Evolutionary conservation across 139 green algal species (phyloP).

Genomic region (Microglena sp.): DNA sequence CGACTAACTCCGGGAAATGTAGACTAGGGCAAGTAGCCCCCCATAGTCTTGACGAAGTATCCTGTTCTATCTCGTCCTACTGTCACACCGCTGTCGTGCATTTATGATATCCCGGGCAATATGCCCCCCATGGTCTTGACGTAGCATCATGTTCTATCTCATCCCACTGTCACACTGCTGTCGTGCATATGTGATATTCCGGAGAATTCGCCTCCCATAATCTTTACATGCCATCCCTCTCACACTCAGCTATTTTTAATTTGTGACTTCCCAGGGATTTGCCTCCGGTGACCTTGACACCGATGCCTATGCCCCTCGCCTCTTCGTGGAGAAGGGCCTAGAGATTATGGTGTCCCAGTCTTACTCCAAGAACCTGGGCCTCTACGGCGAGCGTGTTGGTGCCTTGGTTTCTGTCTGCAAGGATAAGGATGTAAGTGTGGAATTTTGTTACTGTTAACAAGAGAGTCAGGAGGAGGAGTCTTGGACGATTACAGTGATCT

Average conservation of each 20-base stretch:
- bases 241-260: neutral
- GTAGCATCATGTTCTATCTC: neutral
- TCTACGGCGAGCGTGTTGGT: slow-evolving; percentile 95
- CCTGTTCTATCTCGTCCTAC: too few relatives aligned
- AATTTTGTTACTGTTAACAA: too few relatives aligned
- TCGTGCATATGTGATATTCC: neutral
- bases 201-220: neutral
- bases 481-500: too few relatives aligned
- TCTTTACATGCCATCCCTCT: neutral
- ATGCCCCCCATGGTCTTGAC: neutral
- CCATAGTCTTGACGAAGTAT: too few relatives aligned
- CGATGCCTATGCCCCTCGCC: slow-evolving; percentile 65
- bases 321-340: slow-evolving; percentile 13
- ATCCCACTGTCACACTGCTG: neutral
- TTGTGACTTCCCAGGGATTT: slow-evolving; percentile 31
- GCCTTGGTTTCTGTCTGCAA: slow-evolving; percentile 75
- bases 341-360: slow-evolving; percentile 24
- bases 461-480: too few relatives aligned
- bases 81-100: neutral
- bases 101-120: neutral
- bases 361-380: slow-evolving; percentile 88
- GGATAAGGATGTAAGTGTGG: slow-evolving; percentile 35
- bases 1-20: too few relatives aligned
- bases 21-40: too few relatives aligned
- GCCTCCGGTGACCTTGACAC: slow-evolving; percentile 76